Evolutionary conservation across 352 stramenopile genomes (phyloP).

Genomic region (Blastocystis hominis): DNA sequence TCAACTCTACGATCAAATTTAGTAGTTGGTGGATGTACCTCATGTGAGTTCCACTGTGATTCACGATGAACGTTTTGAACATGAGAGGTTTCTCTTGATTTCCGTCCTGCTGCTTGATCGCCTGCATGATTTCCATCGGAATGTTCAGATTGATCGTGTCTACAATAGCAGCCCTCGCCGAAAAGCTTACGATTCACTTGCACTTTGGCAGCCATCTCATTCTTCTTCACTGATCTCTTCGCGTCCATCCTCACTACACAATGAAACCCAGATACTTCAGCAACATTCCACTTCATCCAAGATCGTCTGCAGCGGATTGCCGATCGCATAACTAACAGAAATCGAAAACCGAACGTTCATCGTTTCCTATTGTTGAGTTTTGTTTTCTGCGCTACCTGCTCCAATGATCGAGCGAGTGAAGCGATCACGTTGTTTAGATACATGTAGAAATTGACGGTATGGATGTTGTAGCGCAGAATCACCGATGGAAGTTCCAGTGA

Average conservation of each 20-base stretch:
- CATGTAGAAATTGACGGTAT: not conserved
- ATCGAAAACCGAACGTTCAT: not conserved
- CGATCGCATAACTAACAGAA: not conserved
- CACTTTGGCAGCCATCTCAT: not conserved
- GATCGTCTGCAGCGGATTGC: not conserved
- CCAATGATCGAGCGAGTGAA: not conserved
- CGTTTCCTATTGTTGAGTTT: too few species aligned
- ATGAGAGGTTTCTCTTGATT: not conserved
- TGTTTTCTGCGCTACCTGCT: not conserved
- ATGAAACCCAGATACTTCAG: not conserved
- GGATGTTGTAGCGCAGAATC: not conserved
- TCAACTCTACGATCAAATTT: not conserved
- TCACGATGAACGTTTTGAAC: not conserved
- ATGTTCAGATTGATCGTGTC: not conserved
- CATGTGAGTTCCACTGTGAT: not conserved
- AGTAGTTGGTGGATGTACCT: not conserved
- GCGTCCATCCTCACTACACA: not conserved
- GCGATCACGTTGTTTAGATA: not conserved
- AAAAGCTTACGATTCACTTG: not conserved
- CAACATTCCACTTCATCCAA: not conserved
- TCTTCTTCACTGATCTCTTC: not conserved
- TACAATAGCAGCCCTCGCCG: not conserved
- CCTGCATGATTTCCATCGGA: not conserved
- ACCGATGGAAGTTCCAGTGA: not conserved
- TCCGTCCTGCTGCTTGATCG: not conserved